Percentiles rank a stretch among this genome's conserved stretches.
These are phyloP conservation scores for Candida pseudoviswanathii DNA, from an alignment of 1,139 yeast genomes.

Conservation along the genomic window DNA sequence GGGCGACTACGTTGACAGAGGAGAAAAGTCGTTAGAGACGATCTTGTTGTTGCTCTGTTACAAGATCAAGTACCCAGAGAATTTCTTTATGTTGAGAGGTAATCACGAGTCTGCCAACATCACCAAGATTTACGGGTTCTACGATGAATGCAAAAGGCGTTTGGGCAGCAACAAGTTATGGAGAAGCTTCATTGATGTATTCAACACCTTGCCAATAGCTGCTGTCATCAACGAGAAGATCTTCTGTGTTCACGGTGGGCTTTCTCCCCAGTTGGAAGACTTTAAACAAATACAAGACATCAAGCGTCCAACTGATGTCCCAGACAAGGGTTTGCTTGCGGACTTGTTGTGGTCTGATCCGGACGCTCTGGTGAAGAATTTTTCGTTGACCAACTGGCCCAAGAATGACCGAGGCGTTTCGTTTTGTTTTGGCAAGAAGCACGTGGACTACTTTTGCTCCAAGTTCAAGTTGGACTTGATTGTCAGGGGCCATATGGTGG, in stretches of 20 bases:
- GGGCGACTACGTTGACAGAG: slow-evolving; percentile 97
- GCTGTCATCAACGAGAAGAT: slow-evolving; percentile 84
- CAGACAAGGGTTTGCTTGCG: slow-evolving; percentile 78
- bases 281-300: slow-evolving; percentile 70
- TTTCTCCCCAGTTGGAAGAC: slow-evolving; percentile 71
- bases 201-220: slow-evolving; percentile 83
- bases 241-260: slow-evolving; percentile 88
- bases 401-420: slow-evolving; percentile 88
- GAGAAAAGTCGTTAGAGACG: slow-evolving; percentile 92
- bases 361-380: slow-evolving; percentile 54
- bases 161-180: slow-evolving; percentile 61
- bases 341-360: slow-evolving; percentile 92
- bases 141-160: slow-evolving; percentile 94
- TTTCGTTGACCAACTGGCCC: slow-evolving; percentile 61
- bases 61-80: slow-evolving; percentile 95
- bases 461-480: slow-evolving; percentile 76
- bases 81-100: slow-evolving; percentile 88
- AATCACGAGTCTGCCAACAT: slow-evolving; percentile 98
- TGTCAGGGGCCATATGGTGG: slow-evolving; percentile 92
- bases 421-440: slow-evolving; percentile 73
- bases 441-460: slow-evolving; percentile 70
- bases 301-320: slow-evolving; percentile 83
- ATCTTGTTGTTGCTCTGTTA: slow-evolving; percentile 82
- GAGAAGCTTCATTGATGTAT: slow-evolving; percentile 79
- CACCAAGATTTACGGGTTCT: slow-evolving; percentile 93